Conservation (phyloP, 768 basidiomycete species). For the Lactarius hengduanensis region DNA sequence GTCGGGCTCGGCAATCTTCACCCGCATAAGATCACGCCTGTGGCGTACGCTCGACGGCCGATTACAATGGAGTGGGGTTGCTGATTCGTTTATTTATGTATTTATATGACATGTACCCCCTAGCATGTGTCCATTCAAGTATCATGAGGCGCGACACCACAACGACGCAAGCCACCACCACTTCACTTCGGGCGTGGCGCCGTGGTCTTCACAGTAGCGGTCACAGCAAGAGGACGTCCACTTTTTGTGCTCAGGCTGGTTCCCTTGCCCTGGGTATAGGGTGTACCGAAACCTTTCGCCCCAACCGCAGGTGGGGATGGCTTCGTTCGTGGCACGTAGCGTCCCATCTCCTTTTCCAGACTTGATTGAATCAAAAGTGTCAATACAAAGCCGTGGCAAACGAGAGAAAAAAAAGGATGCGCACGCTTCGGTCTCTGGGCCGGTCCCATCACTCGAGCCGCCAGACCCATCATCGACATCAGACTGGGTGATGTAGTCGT, state of each 20-base stretch:
- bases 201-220: neutral
- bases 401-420: neutral
- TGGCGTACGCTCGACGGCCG: neutral
- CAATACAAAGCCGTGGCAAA: too few relatives aligned
- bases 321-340: conserved; percentile 2
- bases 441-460: neutral
- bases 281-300: neutral
- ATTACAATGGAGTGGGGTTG: neutral
- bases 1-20: neutral
- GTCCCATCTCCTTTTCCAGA: neutral
- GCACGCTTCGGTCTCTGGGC: neutral
- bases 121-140: neutral
- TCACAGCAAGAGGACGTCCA: neutral
- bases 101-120: neutral
- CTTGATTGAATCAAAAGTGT: neutral
- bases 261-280: neutral
- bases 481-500: neutral
- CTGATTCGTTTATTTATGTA: neutral
- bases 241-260: neutral
- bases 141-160: neutral
- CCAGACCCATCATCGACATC: neutral
- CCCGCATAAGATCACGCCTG: neutral
- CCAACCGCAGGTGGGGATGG: neutral
- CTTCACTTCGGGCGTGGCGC: neutral
- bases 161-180: neutral